Conservation (phyloP, 768 basidiomycete species). For the Coprinopsis sp. region DNA sequence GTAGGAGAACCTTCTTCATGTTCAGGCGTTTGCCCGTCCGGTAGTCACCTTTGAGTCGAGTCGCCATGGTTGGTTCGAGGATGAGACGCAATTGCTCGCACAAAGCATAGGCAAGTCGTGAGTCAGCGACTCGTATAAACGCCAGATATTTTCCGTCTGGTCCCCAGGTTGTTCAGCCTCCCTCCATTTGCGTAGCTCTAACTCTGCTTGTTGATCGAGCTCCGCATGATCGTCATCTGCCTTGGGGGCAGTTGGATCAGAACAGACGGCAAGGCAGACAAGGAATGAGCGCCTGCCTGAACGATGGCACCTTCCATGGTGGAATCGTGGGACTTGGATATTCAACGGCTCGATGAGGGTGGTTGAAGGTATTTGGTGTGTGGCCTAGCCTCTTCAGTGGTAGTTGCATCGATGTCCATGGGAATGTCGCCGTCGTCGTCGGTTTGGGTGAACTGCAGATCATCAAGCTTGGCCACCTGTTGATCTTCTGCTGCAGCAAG, state of each 20-base stretch:
- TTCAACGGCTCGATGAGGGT: neutral
- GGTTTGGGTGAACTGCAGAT: slow-evolving; percentile 73
- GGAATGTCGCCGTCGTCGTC: slow-evolving; percentile 34
- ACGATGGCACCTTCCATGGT: slow-evolving; percentile 45
- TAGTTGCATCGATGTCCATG: slow-evolving; percentile 46
- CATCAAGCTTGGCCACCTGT: slow-evolving; percentile 73
- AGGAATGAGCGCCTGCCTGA: slow-evolving; percentile 23
- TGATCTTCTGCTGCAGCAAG: slow-evolving; percentile 85
- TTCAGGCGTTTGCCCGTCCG: slow-evolving; percentile 96
- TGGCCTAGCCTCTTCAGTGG: slow-evolving; percentile 21
- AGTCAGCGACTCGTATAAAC: slow-evolving; percentile 84
- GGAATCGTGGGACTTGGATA: slow-evolving; percentile 20
- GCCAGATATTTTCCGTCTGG: slow-evolving; percentile 79
- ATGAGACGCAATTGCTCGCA: slow-evolving; percentile 97
- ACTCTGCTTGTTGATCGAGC: slow-evolving; percentile 28
- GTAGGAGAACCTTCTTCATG: slow-evolving; percentile 98
- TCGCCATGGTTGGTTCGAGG: slow-evolving; percentile 90
- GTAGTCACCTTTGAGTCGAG: slow-evolving; percentile 93
- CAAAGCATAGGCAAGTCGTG: slow-evolving; percentile 86
- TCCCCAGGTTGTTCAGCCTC: slow-evolving; percentile 49
- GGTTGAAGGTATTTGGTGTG: slow-evolving; percentile 1
- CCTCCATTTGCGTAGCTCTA: slow-evolving; percentile 58
- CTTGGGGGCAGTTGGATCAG: slow-evolving; percentile 24
- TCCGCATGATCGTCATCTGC: slow-evolving; percentile 19
- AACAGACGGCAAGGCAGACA: slow-evolving; percentile 17